Base-by-base conservation (phyloP, 2,329 filamentous ascomycete species). In the Alternaria triticimaculans region DNA sequence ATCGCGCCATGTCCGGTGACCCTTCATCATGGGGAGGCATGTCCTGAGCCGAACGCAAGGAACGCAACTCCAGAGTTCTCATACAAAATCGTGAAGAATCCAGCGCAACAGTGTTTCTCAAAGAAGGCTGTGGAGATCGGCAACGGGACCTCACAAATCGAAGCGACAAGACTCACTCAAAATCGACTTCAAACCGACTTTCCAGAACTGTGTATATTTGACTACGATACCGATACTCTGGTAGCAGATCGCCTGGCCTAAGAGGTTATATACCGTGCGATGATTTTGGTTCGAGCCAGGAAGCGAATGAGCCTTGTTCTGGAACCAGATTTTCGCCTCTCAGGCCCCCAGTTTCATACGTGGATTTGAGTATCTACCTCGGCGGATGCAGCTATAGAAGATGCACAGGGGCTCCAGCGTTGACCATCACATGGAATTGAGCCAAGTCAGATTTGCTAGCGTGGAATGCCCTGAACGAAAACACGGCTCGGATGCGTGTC, bases 191-290 rank as follows among this genome's bases (percentile, higher is more conserved):
- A 44, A 20, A 28, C 62, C 37, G 56, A 64, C 11, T 62, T 53
- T 26, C 58, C 62, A 21, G 49, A 65, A 0, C 44, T 67, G 11
- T 59, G 54, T 26, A 8, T 63, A n/a, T 28, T 65, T 20, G 18
- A 33, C 28, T 65, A 50, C 30, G 65, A 65, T 49, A 50, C 59
- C 18, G 53, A 44, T 26, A 12, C n/a, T 21, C n/a, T 5, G 5
- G 4, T 25, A 8, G 28, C 43, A 15, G 43, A 51, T 41, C 53
- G 50, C 15, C 11, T 58, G 14, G 14, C 33, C 18, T 14, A 55
- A 20, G 58, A 60, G 12, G 18, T 37, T 10, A 28, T 48, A 20
- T 44, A 26, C 7, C 48, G 3, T 33, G 41, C 49, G 18, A 37
- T n/a, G 49, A 5, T 23, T 37, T 51, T n/a, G 49, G 14, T 7